Conservation (phyloP, 2,329 filamentous ascomycete genomes). For the Curvularia verruculosa region DNA sequence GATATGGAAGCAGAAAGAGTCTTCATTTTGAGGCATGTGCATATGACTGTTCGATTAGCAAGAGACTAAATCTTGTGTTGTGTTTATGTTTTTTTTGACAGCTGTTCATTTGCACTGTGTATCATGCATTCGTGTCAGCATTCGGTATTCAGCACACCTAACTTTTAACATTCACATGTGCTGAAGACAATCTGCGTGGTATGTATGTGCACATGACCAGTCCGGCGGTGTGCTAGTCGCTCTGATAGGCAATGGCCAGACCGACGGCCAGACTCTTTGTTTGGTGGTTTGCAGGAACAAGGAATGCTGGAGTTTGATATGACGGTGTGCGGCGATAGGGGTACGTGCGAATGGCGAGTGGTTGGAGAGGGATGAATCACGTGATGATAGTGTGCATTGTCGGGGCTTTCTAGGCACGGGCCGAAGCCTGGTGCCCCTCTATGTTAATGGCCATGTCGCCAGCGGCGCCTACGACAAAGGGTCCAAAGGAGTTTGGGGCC, state of each 20-base stretch:
- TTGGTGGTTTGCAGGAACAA: background rate
- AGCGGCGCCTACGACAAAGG: slow-evolving; percentile 5
- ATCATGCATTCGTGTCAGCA: background rate
- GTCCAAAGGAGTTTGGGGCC: background rate
- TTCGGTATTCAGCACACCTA: too few relatives aligned
- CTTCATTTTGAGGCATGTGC: background rate
- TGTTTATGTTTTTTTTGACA: background rate
- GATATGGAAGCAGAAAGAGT: background rate
- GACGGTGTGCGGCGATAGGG: background rate
- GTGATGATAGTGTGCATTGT: background rate
- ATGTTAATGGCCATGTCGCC: too few relatives aligned
- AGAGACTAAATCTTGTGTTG: background rate
- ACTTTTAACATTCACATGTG: background rate
- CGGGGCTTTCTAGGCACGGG: background rate
- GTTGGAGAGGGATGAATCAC: background rate
- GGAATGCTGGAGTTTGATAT: background rate
- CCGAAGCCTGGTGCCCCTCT: background rate
- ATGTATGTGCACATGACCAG: background rate
- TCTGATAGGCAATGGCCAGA: background rate
- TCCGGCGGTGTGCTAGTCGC: background rate
- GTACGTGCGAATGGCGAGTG: background rate
- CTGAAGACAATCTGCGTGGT: background rate
- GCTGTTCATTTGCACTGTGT: too few relatives aligned
- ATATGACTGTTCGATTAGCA: background rate
- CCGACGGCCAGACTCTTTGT: background rate